Evolutionary conservation across 352 stramenopile genomes (phyloP).

Genomic region (Globisporangium megalacanthum): DNA sequence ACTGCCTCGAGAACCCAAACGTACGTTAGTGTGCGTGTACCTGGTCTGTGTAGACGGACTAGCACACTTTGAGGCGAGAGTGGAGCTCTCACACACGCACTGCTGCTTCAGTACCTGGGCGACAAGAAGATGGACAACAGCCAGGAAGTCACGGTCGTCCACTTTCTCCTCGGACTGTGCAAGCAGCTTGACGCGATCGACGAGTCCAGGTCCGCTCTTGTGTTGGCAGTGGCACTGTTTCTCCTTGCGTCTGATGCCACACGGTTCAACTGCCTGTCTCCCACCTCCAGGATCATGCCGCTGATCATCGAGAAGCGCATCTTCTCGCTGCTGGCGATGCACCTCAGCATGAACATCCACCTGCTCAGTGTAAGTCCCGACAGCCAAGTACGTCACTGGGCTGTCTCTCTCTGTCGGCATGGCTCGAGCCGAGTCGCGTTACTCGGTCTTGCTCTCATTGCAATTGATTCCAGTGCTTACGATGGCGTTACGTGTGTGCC

Average conservation of each 20-base stretch:
- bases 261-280: neutral
- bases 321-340: slow-evolving; percentile 69
- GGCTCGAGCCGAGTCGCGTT: neutral
- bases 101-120: slow-evolving; percentile 41
- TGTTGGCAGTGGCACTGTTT: too few species aligned
- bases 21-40: slow-evolving; percentile 22
- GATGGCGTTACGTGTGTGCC: neutral
- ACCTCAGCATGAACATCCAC: slow-evolving; percentile 60
- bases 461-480: neutral
- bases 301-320: slow-evolving; percentile 76
- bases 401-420: neutral
- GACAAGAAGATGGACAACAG: slow-evolving; percentile 73
- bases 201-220: slow-evolving; percentile 51
- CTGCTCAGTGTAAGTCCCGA: slow-evolving; percentile 33
- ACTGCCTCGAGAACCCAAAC: slow-evolving; percentile 61
- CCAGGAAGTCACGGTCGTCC: slow-evolving; percentile 84
- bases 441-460: neutral
- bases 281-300: slow-evolving; percentile 65
- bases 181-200: slow-evolving; percentile 82
- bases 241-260: neutral
- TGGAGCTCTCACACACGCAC: too few species aligned
- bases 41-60: neutral
- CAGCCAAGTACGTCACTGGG: slow-evolving; percentile 12
- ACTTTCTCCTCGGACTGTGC: slow-evolving; percentile 81
- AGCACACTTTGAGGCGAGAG: neutral